Evolutionary conservation across 108 stramenopile species (phyloP).

Genomic region (Asterionellopsis glacialis): DNA sequence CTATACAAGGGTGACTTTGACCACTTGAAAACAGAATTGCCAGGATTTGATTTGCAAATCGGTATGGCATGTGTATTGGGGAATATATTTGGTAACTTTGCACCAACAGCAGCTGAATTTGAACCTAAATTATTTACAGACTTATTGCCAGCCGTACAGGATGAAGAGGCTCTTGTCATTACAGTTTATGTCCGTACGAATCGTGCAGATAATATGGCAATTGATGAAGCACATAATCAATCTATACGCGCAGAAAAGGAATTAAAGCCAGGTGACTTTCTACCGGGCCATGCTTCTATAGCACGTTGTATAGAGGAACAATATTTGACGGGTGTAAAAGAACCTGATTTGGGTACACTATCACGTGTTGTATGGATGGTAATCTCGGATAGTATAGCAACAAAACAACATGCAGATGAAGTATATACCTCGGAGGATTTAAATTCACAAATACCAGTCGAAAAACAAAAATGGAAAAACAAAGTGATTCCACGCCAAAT

Average conservation of each 20-base stretch:
- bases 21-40: not conserved
- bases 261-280: no score
- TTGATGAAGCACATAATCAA: not conserved
- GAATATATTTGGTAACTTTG: not conserved
- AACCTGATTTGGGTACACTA: no score
- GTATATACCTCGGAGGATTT: not conserved
- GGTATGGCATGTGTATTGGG: constrained; percentile 7
- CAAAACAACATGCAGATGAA: not conserved
- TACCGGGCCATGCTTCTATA: no score
- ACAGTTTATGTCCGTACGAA: constrained; percentile 1
- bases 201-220: not conserved
- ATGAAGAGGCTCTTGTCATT: not conserved
- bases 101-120: not conserved
- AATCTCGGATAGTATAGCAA: constrained; percentile 5
- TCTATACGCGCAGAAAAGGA: no score
- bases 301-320: no score
- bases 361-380: constrained; percentile 15
- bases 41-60: not conserved
- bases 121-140: not conserved
- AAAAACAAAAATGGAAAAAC: not conserved
- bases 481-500: not conserved
- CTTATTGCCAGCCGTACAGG: not conserved
- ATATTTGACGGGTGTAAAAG: no score
- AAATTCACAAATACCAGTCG: not conserved
- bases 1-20: not conserved